phyloP scores from a whole-genome alignment of 495 filamentous ascomycete genomes.

The Apodospora peruviana region DNA sequence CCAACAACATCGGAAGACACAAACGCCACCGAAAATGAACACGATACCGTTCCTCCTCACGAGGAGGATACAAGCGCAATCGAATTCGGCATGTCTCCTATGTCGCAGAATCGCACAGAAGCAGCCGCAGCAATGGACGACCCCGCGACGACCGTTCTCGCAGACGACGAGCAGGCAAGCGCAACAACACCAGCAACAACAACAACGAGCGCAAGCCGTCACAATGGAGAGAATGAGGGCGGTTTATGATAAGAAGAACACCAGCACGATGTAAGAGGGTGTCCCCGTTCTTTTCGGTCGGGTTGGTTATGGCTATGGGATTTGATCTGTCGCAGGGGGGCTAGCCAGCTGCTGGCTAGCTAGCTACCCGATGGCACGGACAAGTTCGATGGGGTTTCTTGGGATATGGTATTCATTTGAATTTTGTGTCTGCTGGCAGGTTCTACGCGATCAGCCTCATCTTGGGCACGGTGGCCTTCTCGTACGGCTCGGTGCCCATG shows the following conservation, averaged over 20 bases:
- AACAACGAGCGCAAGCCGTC: slow-evolving; percentile 19
- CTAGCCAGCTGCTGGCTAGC: no score
- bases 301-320: no score
- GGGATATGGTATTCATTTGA: background rate
- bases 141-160: slow-evolving; percentile 2
- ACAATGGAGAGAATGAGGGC: slow-evolving; percentile 51
- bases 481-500: slow-evolving; percentile 92
- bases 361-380: no score
- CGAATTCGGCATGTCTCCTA: slow-evolving; percentile 7
- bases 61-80: slow-evolving; percentile 5
- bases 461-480: slow-evolving; percentile 82
- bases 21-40: slow-evolving; percentile 17
- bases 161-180: slow-evolving; percentile 13
- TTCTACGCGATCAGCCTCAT: slow-evolving; percentile 82
- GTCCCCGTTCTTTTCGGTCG: slow-evolving; percentile 8
- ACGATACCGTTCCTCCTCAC: slow-evolving; percentile 13
- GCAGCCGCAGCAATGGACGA: slow-evolving; percentile 9
- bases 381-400: background rate
- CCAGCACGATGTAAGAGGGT: slow-evolving; percentile 47
- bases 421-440: slow-evolving; percentile 33
- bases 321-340: no score
- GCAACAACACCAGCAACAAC: slow-evolving; percentile 12
- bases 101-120: background rate
- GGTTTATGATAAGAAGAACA: slow-evolving; percentile 54
- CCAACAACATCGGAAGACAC: no score